Conservation (phyloP, 1,139 yeast species). For the Eremothecium coryli region DNA sequence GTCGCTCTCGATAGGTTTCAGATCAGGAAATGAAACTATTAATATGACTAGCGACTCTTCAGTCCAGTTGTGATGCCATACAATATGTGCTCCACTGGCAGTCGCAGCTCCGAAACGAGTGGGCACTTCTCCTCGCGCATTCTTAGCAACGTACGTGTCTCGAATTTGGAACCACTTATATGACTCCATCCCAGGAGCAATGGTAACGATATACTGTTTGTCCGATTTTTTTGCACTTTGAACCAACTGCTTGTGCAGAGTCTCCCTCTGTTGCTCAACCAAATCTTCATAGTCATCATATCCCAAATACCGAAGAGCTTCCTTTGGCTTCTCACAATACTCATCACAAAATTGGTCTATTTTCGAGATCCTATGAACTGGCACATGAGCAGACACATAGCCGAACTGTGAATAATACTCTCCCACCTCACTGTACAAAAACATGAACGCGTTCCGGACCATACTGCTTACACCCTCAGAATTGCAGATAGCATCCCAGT, state of each 20-base stretch:
- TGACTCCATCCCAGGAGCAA: conserved; percentile 33
- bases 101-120: conserved; percentile 31
- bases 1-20: conserved; percentile 13
- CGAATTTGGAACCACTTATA: conserved; percentile 39
- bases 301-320: conserved; percentile 26
- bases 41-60: conserved; percentile 31
- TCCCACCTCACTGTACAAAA: conserved; percentile 66
- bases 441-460: conserved; percentile 38
- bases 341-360: conserved; percentile 14
- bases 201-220: conserved; percentile 28
- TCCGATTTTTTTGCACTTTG: conserved; percentile 29
- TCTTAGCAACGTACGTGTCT: conserved; percentile 32
- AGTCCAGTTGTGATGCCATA: conserved; percentile 43
- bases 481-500: conserved; percentile 35
- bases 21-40: conserved; percentile 20
- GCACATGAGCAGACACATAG: conserved; percentile 44
- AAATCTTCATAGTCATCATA: conserved; percentile 32
- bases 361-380: conserved; percentile 28
- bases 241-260: conserved; percentile 23
- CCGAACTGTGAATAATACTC: conserved; percentile 55
- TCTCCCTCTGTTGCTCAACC: conserved; percentile 28
- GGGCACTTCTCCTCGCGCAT: conserved; percentile 11
- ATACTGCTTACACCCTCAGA: conserved; percentile 26
- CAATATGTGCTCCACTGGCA: conserved; percentile 30
- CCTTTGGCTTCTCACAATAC: conserved; percentile 15